Base-by-base conservation (phyloP, 1,284 basidiomycete genomes). In the Sanghuangporus weigelae region DNA sequence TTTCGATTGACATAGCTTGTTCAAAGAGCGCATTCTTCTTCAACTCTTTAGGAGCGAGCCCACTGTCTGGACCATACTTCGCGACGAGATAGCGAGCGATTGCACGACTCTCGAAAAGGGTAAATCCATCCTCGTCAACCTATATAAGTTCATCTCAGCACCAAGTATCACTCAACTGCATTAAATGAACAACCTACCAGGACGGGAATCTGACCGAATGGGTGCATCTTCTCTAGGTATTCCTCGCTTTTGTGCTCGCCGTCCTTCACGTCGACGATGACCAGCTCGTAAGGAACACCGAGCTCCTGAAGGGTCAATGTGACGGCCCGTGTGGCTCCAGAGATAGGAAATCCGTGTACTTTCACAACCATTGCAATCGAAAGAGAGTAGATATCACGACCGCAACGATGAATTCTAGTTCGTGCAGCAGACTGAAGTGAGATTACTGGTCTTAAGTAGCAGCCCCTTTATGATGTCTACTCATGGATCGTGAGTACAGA, bases 131-230 rank as follows among this genome's bases (percentile, higher is more conserved):
- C 23, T 69, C 68, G 12, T 66, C 65, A 10, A 40, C 59, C 63
- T 64, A n/a, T 78, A 64, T 71, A 7, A 23, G 44, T 83, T n/a
- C n/a, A 35, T 16, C 5, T 10, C 19, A 44, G 7, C 3, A 26
- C 19, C 12, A 50, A 19, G 14, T 51, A 7, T 19, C 21, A 51
- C 23, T 16, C 19, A 3, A 10, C 2, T 1, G 19, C 7, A 35
- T 5, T 23, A n/a, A 42, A 3, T 7, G 51, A 31, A 31, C 4
- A 12, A 26, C 60, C 2, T 21, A 65, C 60, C 10, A n/a, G 19
- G 23, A 55, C 86, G 1, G 87, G 87, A 66, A 89, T 73, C 71
- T 86, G 84, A 21, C 85, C 86, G 67, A 89, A 90, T 0, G 88
- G 87, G 66, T 89, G 86, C 58, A 19, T 36, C 2, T 77, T 71